Base-by-base conservation (phyloP, 371 early-diverging fungal genomes). In the Mucor saturninus region DNA sequence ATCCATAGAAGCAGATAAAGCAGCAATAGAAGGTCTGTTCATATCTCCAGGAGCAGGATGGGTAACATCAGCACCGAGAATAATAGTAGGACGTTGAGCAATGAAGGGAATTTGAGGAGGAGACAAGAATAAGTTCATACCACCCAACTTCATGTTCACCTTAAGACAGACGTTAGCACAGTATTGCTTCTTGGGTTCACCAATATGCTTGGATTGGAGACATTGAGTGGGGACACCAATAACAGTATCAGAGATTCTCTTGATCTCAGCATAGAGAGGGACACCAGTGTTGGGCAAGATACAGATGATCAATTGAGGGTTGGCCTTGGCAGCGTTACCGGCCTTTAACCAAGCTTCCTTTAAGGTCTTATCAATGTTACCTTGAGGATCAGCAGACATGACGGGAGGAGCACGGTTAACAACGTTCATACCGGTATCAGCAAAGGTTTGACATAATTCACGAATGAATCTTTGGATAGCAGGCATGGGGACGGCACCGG, bases 1-100 rank as follows among this genome's bases (percentile, higher is more conserved):
- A 75, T 98, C 95, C 83, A 94, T 88, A n/a, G 93, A 90, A 9
- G 71, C 79, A 21, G 72, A 69, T 11, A 76, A 65, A 14, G 79
- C 76, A 52, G 97, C 95, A 66, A 99, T 93, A 8, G 95, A 94
- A n/a, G 93, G 93, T 54, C 86, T 83, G 54, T 79, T 81, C 46
- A 77, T 74, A 39, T 90, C 76, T 35, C 95, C 94, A 38, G 92
- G 91, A 28, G 85, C 88, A 45, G 95, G 92, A 61, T 95, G 95
- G 4, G 95, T 91, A 10, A 98, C 94, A 82, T 99, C 98, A 40
- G 96, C 96, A 48, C 98, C 99, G 67, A 99, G 79, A n/a, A 99
- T 67, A 49, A 99, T 92, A 4, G 96, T 97, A 1, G 94, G 91
- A 14, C 84, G 75, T 39, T 85, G 74, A 46, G 80, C 74, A 51